Evolutionary conservation across 2,329 filamentous ascomycete genomes (phyloP).

Genomic region (Xylariaceae sp.): DNA sequence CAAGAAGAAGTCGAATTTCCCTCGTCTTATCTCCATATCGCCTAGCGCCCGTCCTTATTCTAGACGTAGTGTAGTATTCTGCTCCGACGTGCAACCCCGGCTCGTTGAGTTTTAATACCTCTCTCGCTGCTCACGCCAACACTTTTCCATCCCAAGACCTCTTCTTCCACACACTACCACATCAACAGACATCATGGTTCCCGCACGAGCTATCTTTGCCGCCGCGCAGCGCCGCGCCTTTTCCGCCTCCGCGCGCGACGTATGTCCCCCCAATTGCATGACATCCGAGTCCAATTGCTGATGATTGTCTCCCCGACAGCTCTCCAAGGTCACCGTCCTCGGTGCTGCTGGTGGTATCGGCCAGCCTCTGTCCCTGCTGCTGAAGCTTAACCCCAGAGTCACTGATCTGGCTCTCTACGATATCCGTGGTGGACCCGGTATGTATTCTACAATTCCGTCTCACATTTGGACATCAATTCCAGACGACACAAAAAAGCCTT

Average conservation of each 20-base stretch:
- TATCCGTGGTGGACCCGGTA: conserved; percentile 90
- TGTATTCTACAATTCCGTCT: conserved; percentile 30
- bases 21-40: neutral
- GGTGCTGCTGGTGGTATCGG: conserved; percentile 97
- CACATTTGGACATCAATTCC: no score
- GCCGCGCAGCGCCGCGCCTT: conserved; percentile 71
- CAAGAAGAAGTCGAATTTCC: no score
- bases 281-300: conserved; percentile 13
- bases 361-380: conserved; percentile 92
- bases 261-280: conserved; percentile 33
- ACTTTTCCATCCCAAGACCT: neutral
- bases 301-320: conserved; percentile 45
- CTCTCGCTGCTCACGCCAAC: neutral
- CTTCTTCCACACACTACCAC: neutral
- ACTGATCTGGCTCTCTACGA: conserved; percentile 95
- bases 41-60: neutral
- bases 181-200: conserved; percentile 22
- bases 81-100: no score
- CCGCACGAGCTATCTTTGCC: conserved; percentile 30
- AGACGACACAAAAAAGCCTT: no score
- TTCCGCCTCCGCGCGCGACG: conserved; percentile 73
- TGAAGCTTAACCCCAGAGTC: conserved; percentile 97
- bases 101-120: no score
- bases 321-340: conserved; percentile 96
- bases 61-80: no score